phyloP scores from a whole-genome alignment of 257 asterid genomes.

The Solanum chiquidenum region DNA sequence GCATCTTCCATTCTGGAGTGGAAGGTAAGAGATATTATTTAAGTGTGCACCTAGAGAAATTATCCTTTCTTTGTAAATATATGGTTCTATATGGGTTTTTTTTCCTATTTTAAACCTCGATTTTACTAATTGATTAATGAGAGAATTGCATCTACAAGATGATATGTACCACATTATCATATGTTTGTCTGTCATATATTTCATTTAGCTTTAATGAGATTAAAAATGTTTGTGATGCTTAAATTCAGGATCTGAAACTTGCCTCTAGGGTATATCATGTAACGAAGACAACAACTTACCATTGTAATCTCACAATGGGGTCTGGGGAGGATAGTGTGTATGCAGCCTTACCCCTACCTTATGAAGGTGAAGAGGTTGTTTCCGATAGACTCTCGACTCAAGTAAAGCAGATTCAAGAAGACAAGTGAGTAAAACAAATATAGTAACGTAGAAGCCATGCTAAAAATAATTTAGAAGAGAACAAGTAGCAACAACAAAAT shows the following conservation, averaged over 20 bases:
- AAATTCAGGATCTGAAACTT: background rate
- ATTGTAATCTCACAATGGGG: background rate
- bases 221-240: background rate
- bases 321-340: background rate
- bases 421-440: background rate
- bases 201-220: background rate
- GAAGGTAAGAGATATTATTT: conserved; percentile 42
- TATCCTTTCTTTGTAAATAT: background rate
- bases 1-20: conserved; percentile 94
- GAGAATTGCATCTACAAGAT: background rate
- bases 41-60: background rate
- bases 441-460: background rate
- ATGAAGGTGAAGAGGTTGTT: background rate
- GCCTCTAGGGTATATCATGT: background rate
- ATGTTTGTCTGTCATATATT: background rate
- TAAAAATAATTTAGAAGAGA: background rate
- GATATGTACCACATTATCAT: background rate
- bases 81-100: background rate
- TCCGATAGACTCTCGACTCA: background rate
- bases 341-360: background rate
- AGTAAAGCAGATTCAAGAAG: background rate
- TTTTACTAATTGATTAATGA: background rate
- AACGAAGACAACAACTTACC: background rate
- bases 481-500: background rate
- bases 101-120: background rate